These are phyloP conservation scores for Aspergillus oerlinghausenensis DNA, from an alignment of 2,329 filamentous ascomycete genomes.

Conservation along the genomic window DNA sequence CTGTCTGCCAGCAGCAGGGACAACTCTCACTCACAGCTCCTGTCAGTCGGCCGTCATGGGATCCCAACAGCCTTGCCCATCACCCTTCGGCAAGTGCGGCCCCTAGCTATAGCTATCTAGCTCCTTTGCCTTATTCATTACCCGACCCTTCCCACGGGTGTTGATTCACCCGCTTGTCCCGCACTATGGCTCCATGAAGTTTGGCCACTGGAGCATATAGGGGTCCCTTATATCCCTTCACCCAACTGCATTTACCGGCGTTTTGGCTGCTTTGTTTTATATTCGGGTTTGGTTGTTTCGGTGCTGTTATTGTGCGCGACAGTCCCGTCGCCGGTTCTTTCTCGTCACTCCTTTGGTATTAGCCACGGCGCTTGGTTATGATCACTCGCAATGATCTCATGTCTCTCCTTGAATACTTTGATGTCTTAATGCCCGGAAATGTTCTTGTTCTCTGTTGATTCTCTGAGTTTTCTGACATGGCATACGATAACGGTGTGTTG, in stretches of 20 bases:
- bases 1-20: conserved; percentile 27
- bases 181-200: conserved; percentile 2
- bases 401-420: conserved; percentile 30
- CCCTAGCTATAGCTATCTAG: conserved; percentile 30
- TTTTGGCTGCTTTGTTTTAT: conserved; percentile 7
- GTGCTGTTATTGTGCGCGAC: conserved; percentile 4
- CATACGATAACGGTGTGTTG: conserved; percentile 31
- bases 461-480: conserved; percentile 13
- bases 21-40: conserved; percentile 28
- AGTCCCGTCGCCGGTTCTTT: conserved; percentile 13
- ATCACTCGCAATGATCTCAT: conserved; percentile 27
- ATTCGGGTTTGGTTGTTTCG: conserved; percentile 5
- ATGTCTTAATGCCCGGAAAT: conserved; percentile 29
- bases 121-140: conserved; percentile 31
- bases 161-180: conserved; percentile 9
- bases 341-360: conserved; percentile 26
- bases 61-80: conserved; percentile 30
- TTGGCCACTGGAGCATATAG: not conserved
- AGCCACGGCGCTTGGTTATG: conserved; percentile 19
- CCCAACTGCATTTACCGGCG: conserved; percentile 11
- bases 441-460: conserved; percentile 13
- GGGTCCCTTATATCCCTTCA: not conserved
- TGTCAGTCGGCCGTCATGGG: conserved; percentile 34
- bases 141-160: conserved; percentile 23
- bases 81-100: conserved; percentile 24